phyloP scores from a whole-genome alignment of 2,329 filamentous ascomycete species.

The Septoria petroselini region DNA sequence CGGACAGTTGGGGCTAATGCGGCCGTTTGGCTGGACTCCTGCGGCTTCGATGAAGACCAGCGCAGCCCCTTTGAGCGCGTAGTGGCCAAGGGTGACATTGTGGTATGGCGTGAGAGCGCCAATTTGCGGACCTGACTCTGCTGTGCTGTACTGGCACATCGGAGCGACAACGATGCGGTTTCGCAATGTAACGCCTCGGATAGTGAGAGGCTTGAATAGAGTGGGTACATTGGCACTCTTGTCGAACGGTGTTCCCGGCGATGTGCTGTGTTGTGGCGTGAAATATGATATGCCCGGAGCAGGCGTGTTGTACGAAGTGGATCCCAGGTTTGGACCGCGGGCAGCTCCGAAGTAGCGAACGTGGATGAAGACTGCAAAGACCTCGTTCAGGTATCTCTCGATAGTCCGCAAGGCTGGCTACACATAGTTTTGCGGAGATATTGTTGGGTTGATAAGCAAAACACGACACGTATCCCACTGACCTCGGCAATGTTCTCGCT shows the following conservation, averaged over 20 bases:
- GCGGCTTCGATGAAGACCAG: slow-evolving; percentile 77
- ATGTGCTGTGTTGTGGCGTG: slow-evolving; percentile 44
- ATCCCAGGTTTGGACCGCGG: slow-evolving; percentile 15
- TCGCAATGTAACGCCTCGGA: slow-evolving; percentile 59
- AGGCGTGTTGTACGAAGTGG: slow-evolving; percentile 41
- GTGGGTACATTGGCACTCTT: slow-evolving; percentile 54
- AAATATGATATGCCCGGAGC: slow-evolving; percentile 48
- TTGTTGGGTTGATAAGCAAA: not conserved
- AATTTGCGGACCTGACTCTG: slow-evolving; percentile 46
- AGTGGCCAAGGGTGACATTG: slow-evolving; percentile 75
- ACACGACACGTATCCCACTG: not conserved
- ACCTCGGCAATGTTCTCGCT: not conserved
- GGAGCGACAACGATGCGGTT: slow-evolving; percentile 63
- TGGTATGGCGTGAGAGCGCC: slow-evolving; percentile 79
- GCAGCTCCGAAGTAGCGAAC: no score
- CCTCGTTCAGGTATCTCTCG: no score
- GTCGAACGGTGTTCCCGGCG: slow-evolving; percentile 45
- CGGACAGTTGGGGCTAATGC: slow-evolving; percentile 74
- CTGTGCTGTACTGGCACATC: slow-evolving; percentile 65
- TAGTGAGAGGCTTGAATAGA: slow-evolving; percentile 56
- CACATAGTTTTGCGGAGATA: no score
- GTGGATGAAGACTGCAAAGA: no score
- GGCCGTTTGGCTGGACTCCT: slow-evolving; percentile 70
- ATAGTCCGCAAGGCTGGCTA: no score
- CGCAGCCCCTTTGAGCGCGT: slow-evolving; percentile 69